These are phyloP conservation scores for Cytospora piceicola DNA, from an alignment of 2,329 filamentous ascomycete species.

Conservation along the genomic window DNA sequence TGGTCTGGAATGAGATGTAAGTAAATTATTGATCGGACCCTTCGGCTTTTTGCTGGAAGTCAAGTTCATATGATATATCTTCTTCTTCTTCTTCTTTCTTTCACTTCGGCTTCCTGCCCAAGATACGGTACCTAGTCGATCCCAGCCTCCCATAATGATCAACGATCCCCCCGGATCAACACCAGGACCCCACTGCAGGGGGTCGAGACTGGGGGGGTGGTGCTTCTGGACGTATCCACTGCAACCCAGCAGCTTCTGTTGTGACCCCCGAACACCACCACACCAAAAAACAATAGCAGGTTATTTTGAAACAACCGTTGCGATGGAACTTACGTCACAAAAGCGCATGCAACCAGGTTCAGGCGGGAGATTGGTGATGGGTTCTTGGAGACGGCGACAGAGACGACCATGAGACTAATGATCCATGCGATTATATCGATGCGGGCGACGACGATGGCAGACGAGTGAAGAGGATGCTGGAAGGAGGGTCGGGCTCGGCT, in stretches of 20 bases:
- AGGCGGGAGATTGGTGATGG: slow-evolving; percentile 31
- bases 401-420: slow-evolving; percentile 35
- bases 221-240: neutral
- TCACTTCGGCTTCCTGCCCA: neutral
- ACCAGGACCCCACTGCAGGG: slow-evolving; percentile 17
- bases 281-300: neutral
- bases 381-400: slow-evolving; percentile 33
- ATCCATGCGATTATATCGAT: slow-evolving; percentile 38
- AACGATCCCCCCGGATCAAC: slow-evolving; percentile 27
- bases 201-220: neutral
- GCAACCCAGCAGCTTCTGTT: slow-evolving; percentile 2
- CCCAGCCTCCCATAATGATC: slow-evolving; percentile 19
- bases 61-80: neutral
- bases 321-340: slow-evolving; percentile 34
- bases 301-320: neutral
- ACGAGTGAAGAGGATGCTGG: slow-evolving; percentile 40
- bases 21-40: neutral
- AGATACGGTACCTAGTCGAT: slow-evolving; percentile 2
- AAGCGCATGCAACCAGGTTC: slow-evolving; percentile 36
- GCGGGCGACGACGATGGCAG: slow-evolving; percentile 37
- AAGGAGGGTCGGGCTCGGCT: slow-evolving; percentile 32
- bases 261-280: neutral
- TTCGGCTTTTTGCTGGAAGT: neutral
- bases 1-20: slow-evolving; percentile 14
- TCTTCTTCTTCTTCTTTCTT: neutral